A percentile compares a stretch with the other conserved stretches of the same genome.
These are phyloP conservation scores for Stachybotrys elegans DNA, from an alignment of 2,329 filamentous ascomycete genomes.

Conservation along the genomic window DNA sequence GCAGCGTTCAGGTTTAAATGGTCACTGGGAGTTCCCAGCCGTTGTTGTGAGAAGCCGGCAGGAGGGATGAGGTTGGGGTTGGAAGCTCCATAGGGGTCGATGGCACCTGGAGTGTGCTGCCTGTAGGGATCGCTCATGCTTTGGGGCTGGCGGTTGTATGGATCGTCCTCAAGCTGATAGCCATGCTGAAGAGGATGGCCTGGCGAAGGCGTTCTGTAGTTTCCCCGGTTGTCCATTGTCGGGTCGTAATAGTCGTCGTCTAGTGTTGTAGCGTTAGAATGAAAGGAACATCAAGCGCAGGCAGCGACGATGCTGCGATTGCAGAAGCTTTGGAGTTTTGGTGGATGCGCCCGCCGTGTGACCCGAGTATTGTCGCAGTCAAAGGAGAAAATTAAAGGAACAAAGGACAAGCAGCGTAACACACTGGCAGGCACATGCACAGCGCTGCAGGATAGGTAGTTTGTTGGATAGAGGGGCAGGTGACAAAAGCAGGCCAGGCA, in stretches of 20 bases:
- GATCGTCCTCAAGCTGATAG: constrained; percentile 79
- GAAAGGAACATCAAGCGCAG: not conserved
- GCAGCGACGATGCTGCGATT: not conserved
- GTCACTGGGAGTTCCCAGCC: constrained; percentile 62
- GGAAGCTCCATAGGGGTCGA: constrained; percentile 13
- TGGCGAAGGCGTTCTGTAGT: constrained; percentile 67
- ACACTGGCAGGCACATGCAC: not conserved
- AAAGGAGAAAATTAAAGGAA: constrained; percentile 6
- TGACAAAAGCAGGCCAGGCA: constrained; percentile 12
- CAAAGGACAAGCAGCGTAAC: constrained; percentile 6
- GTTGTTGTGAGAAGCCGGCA: constrained; percentile 17
- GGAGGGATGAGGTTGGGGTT: constrained; percentile 24
- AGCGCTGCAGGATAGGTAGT: constrained; percentile 15
- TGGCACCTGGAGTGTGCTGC: not conserved
- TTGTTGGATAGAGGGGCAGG: constrained; percentile 10
- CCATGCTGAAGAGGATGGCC: constrained; percentile 66
- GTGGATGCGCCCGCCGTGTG: too few species aligned
- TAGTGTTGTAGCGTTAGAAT: constrained; percentile 14
- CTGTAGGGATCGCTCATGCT: constrained; percentile 12
- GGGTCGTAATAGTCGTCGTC: constrained; percentile 59
- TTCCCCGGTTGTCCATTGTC: constrained; percentile 48
- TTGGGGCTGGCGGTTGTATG: constrained; percentile 49
- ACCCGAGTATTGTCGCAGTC: too few species aligned
- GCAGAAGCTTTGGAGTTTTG: too few species aligned
- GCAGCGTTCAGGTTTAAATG: constrained; percentile 79